Conservation (phyloP, 2,329 filamentous ascomycete species). For the Talaromyces pinophilus region DNA sequence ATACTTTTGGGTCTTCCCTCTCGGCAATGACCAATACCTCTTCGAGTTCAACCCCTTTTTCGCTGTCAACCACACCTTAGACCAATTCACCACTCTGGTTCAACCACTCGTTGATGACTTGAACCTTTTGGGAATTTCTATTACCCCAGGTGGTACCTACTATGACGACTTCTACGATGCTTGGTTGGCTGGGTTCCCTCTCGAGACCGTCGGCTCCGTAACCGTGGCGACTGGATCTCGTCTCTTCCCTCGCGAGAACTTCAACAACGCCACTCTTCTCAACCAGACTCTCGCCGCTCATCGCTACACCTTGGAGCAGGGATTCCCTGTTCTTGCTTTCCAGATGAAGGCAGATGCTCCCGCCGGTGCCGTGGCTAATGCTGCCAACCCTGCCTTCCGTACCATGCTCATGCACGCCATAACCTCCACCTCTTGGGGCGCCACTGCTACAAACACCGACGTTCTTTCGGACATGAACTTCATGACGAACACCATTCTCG, state of each 20-base stretch:
- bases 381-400: slow-evolving; percentile 45
- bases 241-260: slow-evolving; percentile 41
- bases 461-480: slow-evolving; percentile 32
- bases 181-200: slow-evolving; percentile 33
- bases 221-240: slow-evolving; percentile 34
- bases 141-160: slow-evolving; percentile 31
- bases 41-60: slow-evolving; percentile 30
- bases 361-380: slow-evolving; percentile 34
- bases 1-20: slow-evolving; percentile 34
- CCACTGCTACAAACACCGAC: slow-evolving; percentile 38
- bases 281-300: slow-evolving; percentile 34
- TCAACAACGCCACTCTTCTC: slow-evolving; percentile 28
- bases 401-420: slow-evolving; percentile 39
- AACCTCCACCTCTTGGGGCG: slow-evolving; percentile 32
- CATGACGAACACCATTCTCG: slow-evolving; percentile 27
- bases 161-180: slow-evolving; percentile 34
- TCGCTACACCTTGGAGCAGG: slow-evolving; percentile 30
- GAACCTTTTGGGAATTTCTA: slow-evolving; percentile 28
- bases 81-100: slow-evolving; percentile 31
- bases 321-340: slow-evolving; percentile 35
- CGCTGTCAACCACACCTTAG: slow-evolving; percentile 27
- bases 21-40: slow-evolving; percentile 2
- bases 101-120: slow-evolving; percentile 34
- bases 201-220: slow-evolving; percentile 29
- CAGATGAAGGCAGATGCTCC: slow-evolving; percentile 36